Evolutionary conservation across 345 rosid species (phyloP), one percentile per base, ranked within the genome.

Genomic region (Boechera divaricarpa): DNA sequence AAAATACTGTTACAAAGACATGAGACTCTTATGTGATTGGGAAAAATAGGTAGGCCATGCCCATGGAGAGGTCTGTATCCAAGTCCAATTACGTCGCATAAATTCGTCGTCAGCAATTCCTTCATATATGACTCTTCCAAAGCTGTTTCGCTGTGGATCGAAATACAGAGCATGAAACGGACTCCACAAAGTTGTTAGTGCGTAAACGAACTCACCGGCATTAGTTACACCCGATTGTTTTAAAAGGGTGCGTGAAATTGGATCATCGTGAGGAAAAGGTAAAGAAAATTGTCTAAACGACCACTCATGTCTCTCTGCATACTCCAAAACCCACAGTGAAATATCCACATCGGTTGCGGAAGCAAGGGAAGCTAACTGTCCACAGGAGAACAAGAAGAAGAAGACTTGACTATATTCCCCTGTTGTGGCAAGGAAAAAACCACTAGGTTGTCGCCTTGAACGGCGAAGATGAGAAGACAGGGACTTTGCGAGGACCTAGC

Each of bases 121-220:
- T 63, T 63, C 55, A 10, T 29, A 64, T 15, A 64, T 1, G 42
- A 65, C 70, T 47, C 42, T 47, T 45, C 42, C 10, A n/a, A 65
- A 11, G 56, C 15, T 16, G 56, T 32, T 32, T 66, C 44, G 33
- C 15, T 18, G 38, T 32, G 44, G 38, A 47, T n/a, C 70, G 10
- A 47, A 47, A 31, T 42, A 42, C 24, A 21, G 24, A 21, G 24
- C 24, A 21, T 21, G 24, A 21, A 21, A 21, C 24, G 24, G 24
- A 21, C 24, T 21, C 24, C 24, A 21, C 24, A 21, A 21, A 21
- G 24, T 21, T 21, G 24, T 21, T 21, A 21, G 24, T 21, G 24
- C 24, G 24, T 21, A 21, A 21, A 21, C 24, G 24, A 21, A 21
- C 24, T 21, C 24, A 21, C 24, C 24, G 24, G 24, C 24, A 21